Conservation (phyloP, 78 protist genomes). For the slime mould (Dictyostelium discoideum) region DNA sequence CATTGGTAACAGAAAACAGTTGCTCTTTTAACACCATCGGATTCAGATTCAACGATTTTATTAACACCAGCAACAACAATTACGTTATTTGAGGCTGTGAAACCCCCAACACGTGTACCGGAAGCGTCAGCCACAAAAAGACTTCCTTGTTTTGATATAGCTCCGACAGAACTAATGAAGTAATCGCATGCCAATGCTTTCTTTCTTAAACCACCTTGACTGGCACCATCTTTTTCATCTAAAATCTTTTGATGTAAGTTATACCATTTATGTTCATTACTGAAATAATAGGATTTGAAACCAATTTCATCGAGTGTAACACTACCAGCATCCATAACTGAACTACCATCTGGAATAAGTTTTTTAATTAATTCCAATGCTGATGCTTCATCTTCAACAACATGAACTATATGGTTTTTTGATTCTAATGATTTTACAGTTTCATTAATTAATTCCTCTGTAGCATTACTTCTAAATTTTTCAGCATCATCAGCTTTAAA, state of each 20-base stretch:
- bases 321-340: conserved; percentile 28
- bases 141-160: neutral
- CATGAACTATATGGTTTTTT: neutral
- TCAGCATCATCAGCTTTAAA: neutral
- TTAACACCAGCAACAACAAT: conserved; percentile 24
- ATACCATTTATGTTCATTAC: neutral
- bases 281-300: conserved; percentile 6
- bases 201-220: conserved; percentile 12
- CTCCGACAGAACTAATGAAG: neutral
- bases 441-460: neutral
- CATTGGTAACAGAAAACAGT: conserved; percentile 30
- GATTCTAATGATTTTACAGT: neutral
- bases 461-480: neutral
- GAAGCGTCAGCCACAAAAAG: conserved; percentile 14
- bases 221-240: conserved; percentile 28
- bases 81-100: conserved; percentile 3
- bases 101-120: conserved; percentile 31
- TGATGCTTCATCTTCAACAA: conserved; percentile 5
- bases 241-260: conserved; percentile 17
- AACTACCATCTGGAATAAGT: neutral
- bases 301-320: conserved; percentile 14
- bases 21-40: conserved; percentile 1
- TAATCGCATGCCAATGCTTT: conserved; percentile 6
- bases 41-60: conserved; percentile 10
- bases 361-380: neutral